Evolutionary conservation across 805 yeast genomes (phyloP).

Genomic region (Teunomyces stri): DNA sequence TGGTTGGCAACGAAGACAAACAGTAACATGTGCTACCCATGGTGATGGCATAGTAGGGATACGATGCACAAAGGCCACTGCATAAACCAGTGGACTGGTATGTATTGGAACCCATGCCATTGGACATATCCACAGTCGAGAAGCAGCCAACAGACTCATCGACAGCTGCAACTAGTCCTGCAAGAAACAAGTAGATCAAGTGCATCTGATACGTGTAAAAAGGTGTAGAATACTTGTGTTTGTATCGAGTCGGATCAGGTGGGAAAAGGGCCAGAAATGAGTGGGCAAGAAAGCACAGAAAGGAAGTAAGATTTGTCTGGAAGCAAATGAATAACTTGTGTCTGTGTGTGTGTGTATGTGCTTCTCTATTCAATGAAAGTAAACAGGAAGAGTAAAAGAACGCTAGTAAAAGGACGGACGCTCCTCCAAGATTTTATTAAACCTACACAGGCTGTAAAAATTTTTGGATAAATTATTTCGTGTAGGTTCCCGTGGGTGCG

Average conservation of each 20-base stretch:
- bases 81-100: constrained; percentile 34
- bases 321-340: too few species aligned
- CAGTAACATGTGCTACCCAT: constrained; percentile 41
- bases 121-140: background rate
- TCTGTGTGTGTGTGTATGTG: too few species aligned
- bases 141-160: background rate
- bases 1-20: constrained; percentile 28
- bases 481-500: constrained; percentile 2
- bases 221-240: background rate
- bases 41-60: constrained; percentile 37
- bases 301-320: too few species aligned
- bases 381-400: too few species aligned
- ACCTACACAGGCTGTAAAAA: background rate
- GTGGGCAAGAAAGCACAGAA: background rate
- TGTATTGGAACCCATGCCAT: constrained; percentile 15
- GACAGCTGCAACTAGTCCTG: background rate
- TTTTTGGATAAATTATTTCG: constrained; percentile 1
- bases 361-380: too few species aligned
- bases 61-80: constrained; percentile 25
- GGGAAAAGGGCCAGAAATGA: background rate
- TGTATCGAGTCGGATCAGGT: background rate
- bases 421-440: background rate
- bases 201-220: constrained; percentile 31
- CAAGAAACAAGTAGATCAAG: constrained; percentile 20
- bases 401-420: background rate